Base-by-base conservation (phyloP, 345 rosid genomes). In the Geranium brycei region DNA sequence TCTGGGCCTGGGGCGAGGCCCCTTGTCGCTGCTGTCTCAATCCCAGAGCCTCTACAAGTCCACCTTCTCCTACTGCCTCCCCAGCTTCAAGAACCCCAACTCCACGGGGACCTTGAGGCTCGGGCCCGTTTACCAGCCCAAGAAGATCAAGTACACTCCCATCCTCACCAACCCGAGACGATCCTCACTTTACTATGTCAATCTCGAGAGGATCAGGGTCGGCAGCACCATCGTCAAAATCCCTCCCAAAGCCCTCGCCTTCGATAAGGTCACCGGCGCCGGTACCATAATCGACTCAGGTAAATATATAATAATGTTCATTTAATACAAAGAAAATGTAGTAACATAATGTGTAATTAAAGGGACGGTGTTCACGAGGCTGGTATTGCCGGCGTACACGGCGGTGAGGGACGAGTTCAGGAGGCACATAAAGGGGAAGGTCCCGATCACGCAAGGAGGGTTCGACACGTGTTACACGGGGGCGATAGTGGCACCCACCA, bases 271-370 rank as follows among this genome's bases (percentile, higher is more conserved):
- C 40, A 86, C 96, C 4, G 97, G 99, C 5, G 85, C 95, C 0
- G 99, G 97, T 15, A 93, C 99, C 71, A 78, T 90, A 70, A 66
- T 93, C 75, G 99, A 93, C 77, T 90, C 99, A 1, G 99, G 99
- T 93, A 81, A 59, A 35, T 35, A 4, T 35, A 35, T 35, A 35
- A 35, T 35, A 23, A 23, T 35, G 10, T 4, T 35, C 10, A 35
- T 4, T 35, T 35, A 35, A 35, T 7, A 3, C 4, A 23, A 23
- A 23, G 28, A 23, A 23, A 23, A 23, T 35, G 41, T 35, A 7
- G 41, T 35, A 35, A 35, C 10, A 23, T 2, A 23, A 23, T 23
- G 28, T 35, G 41, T 4, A 35, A 35, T 35, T 1, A 7, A 71
- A 93, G 97, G 99, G 5, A 93, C 96, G 0, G 96, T 88, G 19